phyloP scores from a whole-genome alignment of 192 early-diverging fungal species.

The Haplosporangium gracile region DNA sequence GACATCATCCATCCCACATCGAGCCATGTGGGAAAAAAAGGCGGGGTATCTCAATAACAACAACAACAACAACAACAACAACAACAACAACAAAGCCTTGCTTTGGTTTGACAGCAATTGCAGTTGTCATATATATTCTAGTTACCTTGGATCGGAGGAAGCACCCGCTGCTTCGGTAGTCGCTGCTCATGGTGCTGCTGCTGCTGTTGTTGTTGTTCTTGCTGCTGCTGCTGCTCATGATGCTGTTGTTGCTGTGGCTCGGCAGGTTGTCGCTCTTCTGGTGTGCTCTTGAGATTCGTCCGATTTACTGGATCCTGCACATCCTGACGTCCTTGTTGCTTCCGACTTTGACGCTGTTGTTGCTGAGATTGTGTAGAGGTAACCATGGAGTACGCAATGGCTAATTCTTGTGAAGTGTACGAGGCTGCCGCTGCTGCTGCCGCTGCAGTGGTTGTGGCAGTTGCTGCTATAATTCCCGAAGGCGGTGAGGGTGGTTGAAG shows the following conservation, averaged over 20 bases:
- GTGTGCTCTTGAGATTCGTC: no score
- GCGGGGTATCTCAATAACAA: neutral
- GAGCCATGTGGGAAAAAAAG: neutral
- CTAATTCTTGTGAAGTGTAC: conserved; percentile 27
- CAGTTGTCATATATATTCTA: no score
- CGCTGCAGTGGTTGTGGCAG: conserved; percentile 7
- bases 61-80: no score
- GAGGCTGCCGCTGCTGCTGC: conserved; percentile 19
- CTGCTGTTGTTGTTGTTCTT: neutral
- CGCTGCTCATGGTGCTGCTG: neutral
- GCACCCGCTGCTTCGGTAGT: neutral
- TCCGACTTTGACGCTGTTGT: neutral
- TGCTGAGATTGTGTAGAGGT: conserved; percentile 27
- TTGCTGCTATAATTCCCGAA: neutral
- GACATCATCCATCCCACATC: neutral
- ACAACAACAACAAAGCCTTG: no score
- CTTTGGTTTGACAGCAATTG: no score
- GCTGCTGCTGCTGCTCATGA: neutral
- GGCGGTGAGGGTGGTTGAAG: neutral
- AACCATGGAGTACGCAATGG: conserved; percentile 38
- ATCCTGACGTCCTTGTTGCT: neutral
- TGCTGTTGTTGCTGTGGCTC: neutral
- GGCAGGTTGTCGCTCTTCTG: no score
- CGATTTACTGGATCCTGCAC: no score
- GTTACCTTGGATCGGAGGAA: neutral